Percentiles rank a stretch among this genome's conserved stretches.
Evolutionary conservation across 768 basidiomycete species (phyloP).

Genomic region (Tremella fuciformis): DNA sequence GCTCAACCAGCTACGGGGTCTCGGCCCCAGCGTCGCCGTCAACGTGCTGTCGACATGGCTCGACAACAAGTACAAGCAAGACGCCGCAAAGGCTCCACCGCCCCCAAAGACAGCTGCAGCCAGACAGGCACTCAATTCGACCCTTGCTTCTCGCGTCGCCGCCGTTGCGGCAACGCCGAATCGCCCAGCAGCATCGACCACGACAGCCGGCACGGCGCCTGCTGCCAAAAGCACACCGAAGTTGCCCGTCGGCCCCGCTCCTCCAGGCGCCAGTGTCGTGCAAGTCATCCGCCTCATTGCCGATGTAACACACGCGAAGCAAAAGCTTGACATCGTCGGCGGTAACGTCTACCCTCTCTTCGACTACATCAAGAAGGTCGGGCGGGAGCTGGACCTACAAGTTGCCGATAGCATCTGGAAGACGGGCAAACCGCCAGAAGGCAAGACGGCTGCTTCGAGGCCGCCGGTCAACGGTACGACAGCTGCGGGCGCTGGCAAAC

Average conservation of each 20-base stretch:
- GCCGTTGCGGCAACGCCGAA: neutral
- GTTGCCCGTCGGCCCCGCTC: constrained; percentile 27
- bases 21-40: constrained; percentile 41
- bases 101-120: constrained; percentile 7
- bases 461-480: too few species aligned
- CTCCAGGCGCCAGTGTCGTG: constrained; percentile 36
- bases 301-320: constrained; percentile 37
- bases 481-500: too few species aligned
- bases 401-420: constrained; percentile 44
- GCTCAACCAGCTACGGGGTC: constrained; percentile 32
- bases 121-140: neutral
- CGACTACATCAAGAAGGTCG: constrained; percentile 41
- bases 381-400: constrained; percentile 38
- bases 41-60: constrained; percentile 44
- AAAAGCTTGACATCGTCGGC: constrained; percentile 43
- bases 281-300: constrained; percentile 46
- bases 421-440: constrained; percentile 38
- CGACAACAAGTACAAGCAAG: constrained; percentile 37
- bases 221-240: neutral
- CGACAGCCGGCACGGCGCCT: constrained; percentile 1
- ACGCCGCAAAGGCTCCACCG: neutral
- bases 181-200: constrained; percentile 4
- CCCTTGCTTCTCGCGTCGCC: constrained; percentile 1
- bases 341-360: constrained; percentile 38
- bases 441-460: too few species aligned